Percentiles rank a stretch among this genome's conserved stretches.
These are phyloP conservation scores for Hanseniaspora lachancei DNA, from an alignment of 805 yeast genomes.

Conservation along the genomic window DNA sequence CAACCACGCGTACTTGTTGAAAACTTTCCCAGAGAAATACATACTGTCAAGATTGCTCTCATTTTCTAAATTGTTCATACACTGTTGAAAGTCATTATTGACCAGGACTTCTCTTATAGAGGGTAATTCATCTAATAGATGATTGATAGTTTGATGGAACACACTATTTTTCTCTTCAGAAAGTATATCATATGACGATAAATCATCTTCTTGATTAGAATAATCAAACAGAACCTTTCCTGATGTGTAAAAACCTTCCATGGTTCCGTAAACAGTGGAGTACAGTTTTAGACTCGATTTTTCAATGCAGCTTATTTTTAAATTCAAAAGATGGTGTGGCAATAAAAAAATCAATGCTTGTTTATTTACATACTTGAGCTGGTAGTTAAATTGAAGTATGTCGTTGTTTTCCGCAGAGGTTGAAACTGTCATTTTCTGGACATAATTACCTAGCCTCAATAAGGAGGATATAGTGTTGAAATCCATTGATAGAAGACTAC, in stretches of 20 bases:
- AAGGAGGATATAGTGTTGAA: not conserved
- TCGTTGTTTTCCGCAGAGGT: conserved; percentile 22
- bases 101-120: conserved; percentile 28
- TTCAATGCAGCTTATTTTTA: conserved; percentile 23
- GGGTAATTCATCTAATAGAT: conserved; percentile 21
- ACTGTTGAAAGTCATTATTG: conserved; percentile 20
- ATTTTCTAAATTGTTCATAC: conserved; percentile 30
- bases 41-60: conserved; percentile 60
- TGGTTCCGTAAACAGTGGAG: conserved; percentile 39
- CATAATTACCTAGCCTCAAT: not conserved
- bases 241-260: conserved; percentile 34
- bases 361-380: conserved; percentile 21
- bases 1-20: conserved; percentile 84
- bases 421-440: not conserved
- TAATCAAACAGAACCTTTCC: conserved; percentile 34
- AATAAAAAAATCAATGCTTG: conserved; percentile 44
- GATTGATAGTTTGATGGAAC: conserved; percentile 17
- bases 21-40: conserved; percentile 77
- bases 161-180: not conserved
- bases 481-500: not conserved
- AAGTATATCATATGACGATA: conserved; percentile 20
- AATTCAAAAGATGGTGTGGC: conserved; percentile 49
- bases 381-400: conserved; percentile 33
- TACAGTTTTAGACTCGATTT: conserved; percentile 25
- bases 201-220: conserved; percentile 35